These are phyloP conservation scores for Dimocarpus longan DNA, from an alignment of 345 rosid genomes.

Conservation along the genomic window DNA sequence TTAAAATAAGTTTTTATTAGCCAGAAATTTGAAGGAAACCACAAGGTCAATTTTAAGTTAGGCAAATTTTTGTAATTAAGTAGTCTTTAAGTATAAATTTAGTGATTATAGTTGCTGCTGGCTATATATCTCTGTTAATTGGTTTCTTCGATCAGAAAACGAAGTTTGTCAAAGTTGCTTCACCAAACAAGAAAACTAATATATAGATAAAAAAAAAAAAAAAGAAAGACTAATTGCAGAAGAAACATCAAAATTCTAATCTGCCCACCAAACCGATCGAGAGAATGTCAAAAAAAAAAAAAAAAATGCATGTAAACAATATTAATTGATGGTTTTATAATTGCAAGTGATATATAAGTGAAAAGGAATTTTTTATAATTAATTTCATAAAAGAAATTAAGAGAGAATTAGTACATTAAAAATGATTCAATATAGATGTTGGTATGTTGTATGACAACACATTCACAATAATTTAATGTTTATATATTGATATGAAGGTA, in stretches of 20 bases:
- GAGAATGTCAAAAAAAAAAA: too few species aligned
- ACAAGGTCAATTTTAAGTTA: neutral
- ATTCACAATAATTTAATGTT: too few species aligned
- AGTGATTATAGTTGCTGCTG: neutral
- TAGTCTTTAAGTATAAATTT: neutral
- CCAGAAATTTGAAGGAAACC: neutral
- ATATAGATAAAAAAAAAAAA: neutral
- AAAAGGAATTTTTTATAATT: too few species aligned
- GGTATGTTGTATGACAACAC: too few species aligned
- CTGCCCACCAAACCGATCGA: neutral
- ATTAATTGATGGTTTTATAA: neutral
- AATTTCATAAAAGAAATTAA: neutral
- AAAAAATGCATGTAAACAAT: too few species aligned
- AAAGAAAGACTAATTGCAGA: neutral
- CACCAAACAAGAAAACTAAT: neutral
- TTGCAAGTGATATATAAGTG: neutral
- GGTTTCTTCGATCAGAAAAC: neutral
- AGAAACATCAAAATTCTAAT: neutral
- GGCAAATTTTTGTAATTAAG: neutral
- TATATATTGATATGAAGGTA: too few species aligned
- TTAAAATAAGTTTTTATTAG: too few species aligned
- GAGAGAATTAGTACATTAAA: too few species aligned
- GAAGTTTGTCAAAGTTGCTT: neutral
- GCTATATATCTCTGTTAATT: neutral
- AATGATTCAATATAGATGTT: too few species aligned